These are phyloP conservation scores for Solanum neorickii DNA, from an alignment of 257 asterid species.

Conservation along the genomic window DNA sequence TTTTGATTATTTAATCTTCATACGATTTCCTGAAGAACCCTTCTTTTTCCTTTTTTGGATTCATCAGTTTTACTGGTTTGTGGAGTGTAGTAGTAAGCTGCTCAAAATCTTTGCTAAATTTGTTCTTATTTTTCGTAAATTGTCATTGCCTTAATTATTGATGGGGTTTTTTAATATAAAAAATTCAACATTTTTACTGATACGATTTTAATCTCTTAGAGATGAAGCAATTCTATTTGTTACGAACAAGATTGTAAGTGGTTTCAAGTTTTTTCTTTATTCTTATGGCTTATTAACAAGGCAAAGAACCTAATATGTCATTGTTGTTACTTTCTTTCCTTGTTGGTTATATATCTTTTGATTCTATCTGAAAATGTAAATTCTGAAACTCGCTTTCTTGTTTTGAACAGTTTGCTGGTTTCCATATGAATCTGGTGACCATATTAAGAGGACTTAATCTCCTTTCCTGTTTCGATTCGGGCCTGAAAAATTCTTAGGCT, in stretches of 20 bases:
- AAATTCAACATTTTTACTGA: background rate
- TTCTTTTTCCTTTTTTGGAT: background rate
- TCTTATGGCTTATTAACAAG: background rate
- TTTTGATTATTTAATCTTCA: background rate
- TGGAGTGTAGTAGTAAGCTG: background rate
- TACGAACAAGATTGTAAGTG: background rate
- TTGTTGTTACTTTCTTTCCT: background rate
- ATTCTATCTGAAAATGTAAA: constrained; percentile 4
- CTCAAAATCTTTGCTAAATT: background rate
- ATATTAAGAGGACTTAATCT: constrained; percentile 16
- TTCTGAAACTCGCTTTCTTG: background rate
- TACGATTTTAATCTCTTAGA: background rate
- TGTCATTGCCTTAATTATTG: background rate
- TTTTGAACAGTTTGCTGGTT: constrained; percentile 1
- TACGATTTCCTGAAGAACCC: background rate
- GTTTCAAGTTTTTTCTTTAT: background rate
- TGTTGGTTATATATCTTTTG: constrained; percentile 1
- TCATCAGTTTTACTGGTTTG: background rate
- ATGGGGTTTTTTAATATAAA: background rate
- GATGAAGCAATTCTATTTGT: background rate
- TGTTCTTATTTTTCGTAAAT: background rate
- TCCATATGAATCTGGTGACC: constrained; percentile 45
- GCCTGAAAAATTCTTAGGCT: constrained; percentile 36
- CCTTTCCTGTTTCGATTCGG: constrained; percentile 34
- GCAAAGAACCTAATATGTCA: background rate